Percentiles rank a stretch among this genome's conserved stretches.
phyloP scores from a whole-genome alignment of 768 basidiomycete genomes.

The Lentinula lateritia region DNA sequence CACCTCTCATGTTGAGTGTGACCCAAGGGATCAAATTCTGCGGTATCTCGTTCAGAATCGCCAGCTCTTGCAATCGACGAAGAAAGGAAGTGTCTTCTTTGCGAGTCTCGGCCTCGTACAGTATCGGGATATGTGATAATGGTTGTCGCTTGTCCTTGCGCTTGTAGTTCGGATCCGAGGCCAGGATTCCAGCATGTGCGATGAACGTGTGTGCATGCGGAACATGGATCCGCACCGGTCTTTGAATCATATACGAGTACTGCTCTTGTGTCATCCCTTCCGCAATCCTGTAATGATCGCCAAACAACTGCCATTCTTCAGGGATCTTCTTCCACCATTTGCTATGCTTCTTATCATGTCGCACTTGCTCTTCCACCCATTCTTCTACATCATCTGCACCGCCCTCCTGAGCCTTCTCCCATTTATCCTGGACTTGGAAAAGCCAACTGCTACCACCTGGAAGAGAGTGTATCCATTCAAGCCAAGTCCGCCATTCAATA shows the following conservation, averaged over 20 bases:
- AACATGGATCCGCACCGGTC: constrained; percentile 72
- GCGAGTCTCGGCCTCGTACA: constrained; percentile 12
- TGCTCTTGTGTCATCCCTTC: constrained; percentile 54
- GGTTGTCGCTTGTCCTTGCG: constrained; percentile 57
- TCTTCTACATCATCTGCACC: constrained; percentile 28
- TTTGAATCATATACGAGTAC: constrained; percentile 65
- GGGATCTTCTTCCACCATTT: constrained; percentile 52
- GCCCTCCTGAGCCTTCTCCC: constrained; percentile 25
- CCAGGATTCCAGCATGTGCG: constrained; percentile 80
- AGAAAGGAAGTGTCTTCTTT: constrained; percentile 22
- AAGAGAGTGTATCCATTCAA: constrained; percentile 62
- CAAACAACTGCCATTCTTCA: constrained; percentile 66
- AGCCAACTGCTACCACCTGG: constrained; percentile 55
- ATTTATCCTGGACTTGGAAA: constrained; percentile 35
- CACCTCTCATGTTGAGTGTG: constrained; percentile 64
- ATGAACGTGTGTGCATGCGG: constrained; percentile 73
- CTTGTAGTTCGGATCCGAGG: constrained; percentile 57
- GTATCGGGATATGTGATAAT: constrained; percentile 53
- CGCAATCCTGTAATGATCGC: constrained; percentile 76
- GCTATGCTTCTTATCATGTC: constrained; percentile 13
- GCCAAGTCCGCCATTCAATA: constrained; percentile 87
- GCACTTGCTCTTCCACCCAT: constrained; percentile 32
- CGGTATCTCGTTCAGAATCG: constrained; percentile 60
- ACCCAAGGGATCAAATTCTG: constrained; percentile 80
- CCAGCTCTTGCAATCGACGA: constrained; percentile 60